phyloP scores from a whole-genome alignment of 495 filamentous ascomycete species.

The Neurospora sp. region DNA sequence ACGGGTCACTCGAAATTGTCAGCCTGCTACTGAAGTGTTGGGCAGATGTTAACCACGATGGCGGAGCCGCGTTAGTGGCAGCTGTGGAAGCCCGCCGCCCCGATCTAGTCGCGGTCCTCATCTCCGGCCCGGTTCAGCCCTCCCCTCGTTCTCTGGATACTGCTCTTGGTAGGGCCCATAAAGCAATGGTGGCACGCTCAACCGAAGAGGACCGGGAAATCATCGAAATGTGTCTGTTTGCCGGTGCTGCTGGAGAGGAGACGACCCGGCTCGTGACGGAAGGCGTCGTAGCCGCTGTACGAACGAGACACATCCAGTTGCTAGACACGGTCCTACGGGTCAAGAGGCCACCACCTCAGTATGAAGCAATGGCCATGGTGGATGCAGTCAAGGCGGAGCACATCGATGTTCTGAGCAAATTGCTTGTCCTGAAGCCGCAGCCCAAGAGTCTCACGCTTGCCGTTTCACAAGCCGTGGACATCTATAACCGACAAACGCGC shows the following conservation, averaged over 20 bases:
- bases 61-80: constrained; percentile 12
- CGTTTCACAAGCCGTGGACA: constrained; percentile 14
- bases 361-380: constrained; percentile 16
- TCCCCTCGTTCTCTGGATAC: constrained; percentile 18
- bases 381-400: constrained; percentile 17
- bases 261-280: constrained; percentile 16
- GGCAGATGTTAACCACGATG: constrained; percentile 22
- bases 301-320: constrained; percentile 4
- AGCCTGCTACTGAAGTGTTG: constrained; percentile 15
- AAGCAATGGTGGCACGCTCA: constrained; percentile 4
- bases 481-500: constrained; percentile 6
- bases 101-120: constrained; percentile 15
- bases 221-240: constrained; percentile 17
- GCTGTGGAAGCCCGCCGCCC: constrained; percentile 17
- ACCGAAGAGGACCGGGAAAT: constrained; percentile 7
- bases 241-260: constrained; percentile 16
- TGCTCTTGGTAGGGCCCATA: constrained; percentile 11
- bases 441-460: constrained; percentile 12
- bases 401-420: constrained; percentile 12
- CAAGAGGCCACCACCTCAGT: constrained; percentile 5
- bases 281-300: constrained; percentile 15
- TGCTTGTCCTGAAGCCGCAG: constrained; percentile 15
- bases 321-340: constrained; percentile 14
- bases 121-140: constrained; percentile 16
- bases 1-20: constrained; percentile 13